Percentiles rank a stretch among this genome's conserved stretches.
Evolutionary conservation across 495 filamentous ascomycete genomes (phyloP).

Genomic region (Neurospora terricola): DNA sequence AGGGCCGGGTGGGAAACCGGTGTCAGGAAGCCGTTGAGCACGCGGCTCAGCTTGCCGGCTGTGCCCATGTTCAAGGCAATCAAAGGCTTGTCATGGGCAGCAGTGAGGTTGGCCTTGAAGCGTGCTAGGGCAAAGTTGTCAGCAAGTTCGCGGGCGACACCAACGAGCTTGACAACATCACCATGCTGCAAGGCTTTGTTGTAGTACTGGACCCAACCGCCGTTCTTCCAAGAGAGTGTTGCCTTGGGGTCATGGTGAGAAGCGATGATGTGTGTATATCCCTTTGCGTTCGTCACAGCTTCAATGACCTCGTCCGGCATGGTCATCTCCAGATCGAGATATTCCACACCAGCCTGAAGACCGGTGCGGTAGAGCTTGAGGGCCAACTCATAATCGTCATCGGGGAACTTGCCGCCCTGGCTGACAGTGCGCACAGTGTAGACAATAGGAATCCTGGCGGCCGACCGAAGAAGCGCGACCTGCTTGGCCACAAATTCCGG

Average conservation of each 20-base stretch:
- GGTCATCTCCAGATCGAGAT: conserved; percentile 85
- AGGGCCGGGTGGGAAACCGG: conserved; percentile 86
- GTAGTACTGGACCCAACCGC: conserved; percentile 78
- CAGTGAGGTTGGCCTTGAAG: conserved; percentile 69
- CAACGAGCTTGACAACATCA: conserved; percentile 91
- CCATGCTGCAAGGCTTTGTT: conserved; percentile 79
- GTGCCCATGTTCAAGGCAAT: conserved; percentile 97
- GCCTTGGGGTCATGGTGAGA: conserved; percentile 86
- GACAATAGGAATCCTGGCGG: conserved; percentile 73
- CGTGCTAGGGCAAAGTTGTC: conserved; percentile 79
- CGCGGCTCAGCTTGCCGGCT: conserved; percentile 76
- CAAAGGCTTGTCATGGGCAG: conserved; percentile 63
- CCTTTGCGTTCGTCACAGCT: conserved; percentile 56
- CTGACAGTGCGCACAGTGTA: conserved; percentile 82
- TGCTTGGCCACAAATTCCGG: conserved; percentile 73
- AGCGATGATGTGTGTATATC: conserved; percentile 71
- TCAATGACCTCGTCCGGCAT: conserved; percentile 66
- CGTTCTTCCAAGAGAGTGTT: conserved; percentile 75
- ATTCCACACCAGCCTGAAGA: conserved; percentile 76
- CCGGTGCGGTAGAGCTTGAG: conserved; percentile 67
- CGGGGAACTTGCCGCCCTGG: conserved; percentile 85
- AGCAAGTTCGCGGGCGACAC: conserved; percentile 61
- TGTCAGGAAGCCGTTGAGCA: conserved; percentile 88
- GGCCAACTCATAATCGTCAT: conserved; percentile 59
- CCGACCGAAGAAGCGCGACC: conserved; percentile 66